Conservation (phyloP, 2,329 filamentous ascomycete species). For the Chalara sp. region DNA sequence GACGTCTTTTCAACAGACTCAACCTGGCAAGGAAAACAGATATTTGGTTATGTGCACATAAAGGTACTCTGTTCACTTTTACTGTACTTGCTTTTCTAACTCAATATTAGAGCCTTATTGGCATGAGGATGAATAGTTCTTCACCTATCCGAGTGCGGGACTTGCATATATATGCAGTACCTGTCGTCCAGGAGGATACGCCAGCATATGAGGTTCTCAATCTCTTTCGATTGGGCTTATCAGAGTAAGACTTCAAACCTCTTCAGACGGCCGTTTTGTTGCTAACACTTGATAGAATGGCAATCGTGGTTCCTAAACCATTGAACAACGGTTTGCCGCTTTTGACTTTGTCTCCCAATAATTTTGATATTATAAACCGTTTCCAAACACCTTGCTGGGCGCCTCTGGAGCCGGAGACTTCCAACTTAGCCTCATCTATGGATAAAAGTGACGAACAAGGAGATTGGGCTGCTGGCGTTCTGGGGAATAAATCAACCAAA, state of each 20-base stretch:
- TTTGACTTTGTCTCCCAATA: not conserved
- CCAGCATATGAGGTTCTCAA: constrained; percentile 21
- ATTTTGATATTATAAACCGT: not conserved
- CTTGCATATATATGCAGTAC: constrained; percentile 21
- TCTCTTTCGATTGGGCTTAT: constrained; percentile 22
- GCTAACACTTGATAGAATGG: constrained; percentile 16
- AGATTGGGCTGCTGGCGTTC: constrained; percentile 14
- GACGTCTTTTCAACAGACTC: not conserved
- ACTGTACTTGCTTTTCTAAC: not conserved
- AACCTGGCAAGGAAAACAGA: constrained; percentile 8
- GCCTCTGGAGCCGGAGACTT: constrained; percentile 7
- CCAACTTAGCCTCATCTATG: not conserved
- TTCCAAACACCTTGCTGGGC: constrained; percentile 9
- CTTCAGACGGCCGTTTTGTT: not conserved
- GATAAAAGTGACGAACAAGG: not conserved
- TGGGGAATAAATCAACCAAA: constrained; percentile 7
- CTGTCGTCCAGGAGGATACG: constrained; percentile 21
- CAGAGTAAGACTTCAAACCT: constrained; percentile 12
- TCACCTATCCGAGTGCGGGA: constrained; percentile 18
- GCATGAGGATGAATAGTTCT: constrained; percentile 9
- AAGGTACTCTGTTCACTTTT: not conserved
- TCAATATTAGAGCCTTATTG: constrained; percentile 17
- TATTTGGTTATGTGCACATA: constrained; percentile 22
- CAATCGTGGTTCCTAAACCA: constrained; percentile 15
- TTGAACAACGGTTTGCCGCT: not conserved